These are phyloP conservation scores for Populus hybrid DNA, from an alignment of 441 rosid species.

Conservation along the genomic window DNA sequence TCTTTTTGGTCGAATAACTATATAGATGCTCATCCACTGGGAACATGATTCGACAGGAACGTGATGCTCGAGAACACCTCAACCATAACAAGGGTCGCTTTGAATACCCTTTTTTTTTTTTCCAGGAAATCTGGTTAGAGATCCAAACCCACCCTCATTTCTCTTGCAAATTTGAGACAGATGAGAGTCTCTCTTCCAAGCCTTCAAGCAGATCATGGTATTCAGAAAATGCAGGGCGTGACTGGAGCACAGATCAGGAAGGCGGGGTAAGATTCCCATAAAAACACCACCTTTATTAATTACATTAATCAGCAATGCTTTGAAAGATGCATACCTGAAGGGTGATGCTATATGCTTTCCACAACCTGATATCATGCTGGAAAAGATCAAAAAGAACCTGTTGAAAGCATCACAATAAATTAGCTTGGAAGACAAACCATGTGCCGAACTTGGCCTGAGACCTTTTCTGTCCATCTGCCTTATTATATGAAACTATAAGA, in stretches of 20 bases:
- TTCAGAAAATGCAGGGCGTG: constrained; percentile 62
- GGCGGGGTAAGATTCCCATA: constrained; percentile 6
- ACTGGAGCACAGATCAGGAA: constrained; percentile 41
- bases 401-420: constrained; percentile 4
- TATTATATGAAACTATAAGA: background rate
- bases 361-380: constrained; percentile 69
- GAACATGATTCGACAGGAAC: background rate
- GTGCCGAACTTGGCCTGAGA: background rate
- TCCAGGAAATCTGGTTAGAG: background rate
- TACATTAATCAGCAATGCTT: constrained; percentile 4
- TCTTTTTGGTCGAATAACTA: constrained; percentile 1
- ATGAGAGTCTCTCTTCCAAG: constrained; percentile 65
- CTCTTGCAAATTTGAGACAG: constrained; percentile 31
- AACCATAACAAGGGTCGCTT: background rate
- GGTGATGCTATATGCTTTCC: constrained; percentile 88
- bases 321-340: constrained; percentile 56
- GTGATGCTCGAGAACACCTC: background rate
- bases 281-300: background rate
- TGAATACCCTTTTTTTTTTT: background rate
- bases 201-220: constrained; percentile 70
- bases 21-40: background rate
- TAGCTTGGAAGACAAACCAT: background rate
- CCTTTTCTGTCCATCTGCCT: background rate
- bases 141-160: constrained; percentile 15
- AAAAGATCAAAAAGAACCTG: constrained; percentile 95